These are phyloP conservation scores for Bretschneidera sinensis DNA, from an alignment of 345 rosid genomes.

Conservation along the genomic window DNA sequence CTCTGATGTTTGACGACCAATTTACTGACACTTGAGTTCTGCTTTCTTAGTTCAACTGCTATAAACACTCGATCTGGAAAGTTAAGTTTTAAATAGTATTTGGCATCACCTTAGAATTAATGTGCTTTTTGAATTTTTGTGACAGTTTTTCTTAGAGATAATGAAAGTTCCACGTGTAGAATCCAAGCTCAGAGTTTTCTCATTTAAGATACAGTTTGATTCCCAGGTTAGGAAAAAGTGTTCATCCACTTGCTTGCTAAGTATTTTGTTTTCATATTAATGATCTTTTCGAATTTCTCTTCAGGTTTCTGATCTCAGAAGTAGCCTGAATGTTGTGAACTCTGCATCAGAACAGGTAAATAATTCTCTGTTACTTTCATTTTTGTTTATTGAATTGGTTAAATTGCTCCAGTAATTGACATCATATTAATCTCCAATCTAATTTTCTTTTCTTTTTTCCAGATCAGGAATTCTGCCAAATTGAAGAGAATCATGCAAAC, in stretches of 20 bases:
- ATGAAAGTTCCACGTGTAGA: conserved; percentile 91
- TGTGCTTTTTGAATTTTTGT: conserved; percentile 22
- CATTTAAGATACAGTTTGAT: conserved; percentile 80
- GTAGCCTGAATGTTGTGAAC: conserved; percentile 63
- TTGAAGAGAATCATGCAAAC: conserved; percentile 95
- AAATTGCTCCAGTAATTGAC: conserved; percentile 1
- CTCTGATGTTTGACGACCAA: background rate
- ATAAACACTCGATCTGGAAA: conserved; percentile 3
- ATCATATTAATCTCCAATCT: background rate
- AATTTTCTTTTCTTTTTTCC: conserved; percentile 21
- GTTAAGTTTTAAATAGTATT: conserved; percentile 11
- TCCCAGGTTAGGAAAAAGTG: conserved; percentile 56
- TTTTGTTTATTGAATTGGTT: conserved; percentile 5
- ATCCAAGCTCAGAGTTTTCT: conserved; percentile 86
- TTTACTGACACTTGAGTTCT: background rate
- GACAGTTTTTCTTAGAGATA: conserved; percentile 86
- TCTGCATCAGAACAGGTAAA: conserved; percentile 81
- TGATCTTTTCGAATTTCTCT: conserved; percentile 9
- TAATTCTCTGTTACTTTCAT: conserved; percentile 5
- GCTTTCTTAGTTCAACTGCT: background rate
- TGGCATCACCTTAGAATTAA: conserved; percentile 10
- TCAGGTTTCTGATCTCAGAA: conserved; percentile 78
- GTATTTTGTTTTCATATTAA: conserved; percentile 18
- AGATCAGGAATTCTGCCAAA: conserved; percentile 64
- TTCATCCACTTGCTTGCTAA: conserved; percentile 4